Evolutionary conservation across 2,329 filamentous ascomycete species (phyloP), one percentile per base, ranked within the genome.

Genomic region (Sclerotinia sclerotiorum): DNA sequence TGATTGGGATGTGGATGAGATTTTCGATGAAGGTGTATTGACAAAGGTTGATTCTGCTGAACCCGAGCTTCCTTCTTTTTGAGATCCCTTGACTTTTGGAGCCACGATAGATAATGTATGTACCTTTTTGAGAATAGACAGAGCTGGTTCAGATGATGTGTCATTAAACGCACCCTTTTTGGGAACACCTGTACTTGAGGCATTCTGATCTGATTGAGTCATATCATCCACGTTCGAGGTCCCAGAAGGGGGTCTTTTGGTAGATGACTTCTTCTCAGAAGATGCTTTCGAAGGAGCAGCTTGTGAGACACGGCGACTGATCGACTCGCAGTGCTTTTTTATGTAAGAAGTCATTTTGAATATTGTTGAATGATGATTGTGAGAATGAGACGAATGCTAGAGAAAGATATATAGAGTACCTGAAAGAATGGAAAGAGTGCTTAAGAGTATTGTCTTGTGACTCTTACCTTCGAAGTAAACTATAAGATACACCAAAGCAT

Each of bases 261-360:
- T 4, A 8, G 21, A 11, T 0, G 13, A 19, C 2, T 19, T 51
- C 21, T 7, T 62, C 13, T 35, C 46, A 13, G 60, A 21, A 0
- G n/a, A 0, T 39, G 21, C 6, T 19, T 19, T 49, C 29, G 51
- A 3, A 39, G n/a, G 46, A 5, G 21, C 21, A 4, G 24, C 60
- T 19, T 62, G 27, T 21, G 64, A 57, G 5, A 57, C 6, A 35
- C 29, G 39, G 2, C n/a, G 64, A 21, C 24, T 46, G 15, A 58
- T 35, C 17, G 51, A 42, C 3, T 29, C 48, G 21, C 10, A 66
- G 7, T 32, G 65, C 1, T 54, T 32, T 29, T 46, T 44, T 0
- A 54, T 29, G 7, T 54, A 44, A 19, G 51, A 67, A 39, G 27
- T 13, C 39, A 66, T 66, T 35, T 3, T 66, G 29, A 39, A 13